These are phyloP conservation scores for Trametes villosa DNA, from an alignment of 768 basidiomycete species.

Conservation along the genomic window DNA sequence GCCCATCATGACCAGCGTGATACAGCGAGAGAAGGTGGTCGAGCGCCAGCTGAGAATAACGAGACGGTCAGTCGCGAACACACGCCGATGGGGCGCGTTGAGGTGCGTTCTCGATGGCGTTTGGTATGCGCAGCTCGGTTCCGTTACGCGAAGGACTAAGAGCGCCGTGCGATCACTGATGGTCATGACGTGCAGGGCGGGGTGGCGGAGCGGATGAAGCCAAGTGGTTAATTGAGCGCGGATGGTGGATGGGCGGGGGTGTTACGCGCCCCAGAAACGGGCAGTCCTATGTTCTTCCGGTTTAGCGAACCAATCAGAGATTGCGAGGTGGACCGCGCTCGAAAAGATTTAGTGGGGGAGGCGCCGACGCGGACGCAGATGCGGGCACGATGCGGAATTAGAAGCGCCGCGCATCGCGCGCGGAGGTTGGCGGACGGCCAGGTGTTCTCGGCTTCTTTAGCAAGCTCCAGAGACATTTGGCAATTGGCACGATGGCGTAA, in stretches of 20 bases:
- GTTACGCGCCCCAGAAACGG: slow-evolving; percentile 15
- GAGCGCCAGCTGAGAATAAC: background rate
- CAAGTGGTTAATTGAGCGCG: slow-evolving; percentile 1
- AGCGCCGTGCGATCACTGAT: background rate
- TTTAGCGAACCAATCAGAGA: slow-evolving; percentile 7
- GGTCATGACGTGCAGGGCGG: background rate
- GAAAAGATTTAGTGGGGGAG: background rate
- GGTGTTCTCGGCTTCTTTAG: background rate
- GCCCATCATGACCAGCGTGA: background rate
- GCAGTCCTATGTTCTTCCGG: background rate
- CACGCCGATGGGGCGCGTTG: background rate
- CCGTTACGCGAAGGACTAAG: too few species aligned
- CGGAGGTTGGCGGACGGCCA: background rate
- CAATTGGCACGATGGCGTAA: slow-evolving; percentile 4
- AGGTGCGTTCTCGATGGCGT: background rate
- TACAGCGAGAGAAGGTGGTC: background rate
- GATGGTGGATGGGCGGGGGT: background rate
- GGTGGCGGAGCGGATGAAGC: slow-evolving; percentile 1
- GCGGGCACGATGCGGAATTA: slow-evolving; percentile 1
- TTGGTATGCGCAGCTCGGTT: background rate
- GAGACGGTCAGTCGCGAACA: background rate
- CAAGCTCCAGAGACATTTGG: background rate
- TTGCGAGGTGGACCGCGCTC: slow-evolving; percentile 6
- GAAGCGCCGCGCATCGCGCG: background rate
- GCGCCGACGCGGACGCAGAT: background rate